phyloP scores from a whole-genome alignment of 1,139 yeast species.

The Nakaseomyces delphensis region DNA sequence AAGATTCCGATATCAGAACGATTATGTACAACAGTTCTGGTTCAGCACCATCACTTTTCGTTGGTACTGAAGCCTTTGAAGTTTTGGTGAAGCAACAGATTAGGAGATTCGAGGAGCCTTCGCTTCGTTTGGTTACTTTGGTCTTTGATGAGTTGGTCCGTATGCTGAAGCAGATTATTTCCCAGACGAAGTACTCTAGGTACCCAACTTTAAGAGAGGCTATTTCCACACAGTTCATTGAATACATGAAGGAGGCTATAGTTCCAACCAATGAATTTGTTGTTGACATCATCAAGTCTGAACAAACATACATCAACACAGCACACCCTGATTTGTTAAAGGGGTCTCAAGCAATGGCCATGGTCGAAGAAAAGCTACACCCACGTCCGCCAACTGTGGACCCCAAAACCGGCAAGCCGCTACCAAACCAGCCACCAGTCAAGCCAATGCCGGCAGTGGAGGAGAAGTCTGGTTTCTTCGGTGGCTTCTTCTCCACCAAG shows the following conservation, averaged over 20 bases:
- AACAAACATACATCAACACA: conserved; percentile 90
- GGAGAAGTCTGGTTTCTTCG: conserved; percentile 70
- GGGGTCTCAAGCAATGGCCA: conserved; percentile 92
- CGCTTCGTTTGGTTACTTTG: conserved; percentile 77
- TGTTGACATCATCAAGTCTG: conserved; percentile 69
- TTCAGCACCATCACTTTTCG: conserved; percentile 94
- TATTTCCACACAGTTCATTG: conserved; percentile 68
- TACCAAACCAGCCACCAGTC: conserved; percentile 36
- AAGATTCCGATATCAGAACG: conserved; percentile 95
- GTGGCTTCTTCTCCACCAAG: conserved; percentile 87
- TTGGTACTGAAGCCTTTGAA: conserved; percentile 96
- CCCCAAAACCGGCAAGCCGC: conserved; percentile 85
- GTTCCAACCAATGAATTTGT: conserved; percentile 83
- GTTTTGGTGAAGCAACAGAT: conserved; percentile 94
- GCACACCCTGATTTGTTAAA: conserved; percentile 95
- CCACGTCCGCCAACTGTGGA: conserved; percentile 81
- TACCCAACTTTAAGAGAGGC: conserved; percentile 88
- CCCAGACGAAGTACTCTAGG: conserved; percentile 74
- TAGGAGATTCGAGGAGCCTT: conserved; percentile 88
- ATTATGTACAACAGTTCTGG: conserved; percentile 96
- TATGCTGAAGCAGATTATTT: conserved; percentile 74
- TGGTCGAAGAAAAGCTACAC: conserved; percentile 84
- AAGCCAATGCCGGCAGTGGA: conserved; percentile 26
- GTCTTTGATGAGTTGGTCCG: conserved; percentile 92
- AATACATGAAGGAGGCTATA: conserved; percentile 70